Conservation (phyloP, 495 filamentous ascomycete genomes). For the Xylaria flabelliformis region DNA sequence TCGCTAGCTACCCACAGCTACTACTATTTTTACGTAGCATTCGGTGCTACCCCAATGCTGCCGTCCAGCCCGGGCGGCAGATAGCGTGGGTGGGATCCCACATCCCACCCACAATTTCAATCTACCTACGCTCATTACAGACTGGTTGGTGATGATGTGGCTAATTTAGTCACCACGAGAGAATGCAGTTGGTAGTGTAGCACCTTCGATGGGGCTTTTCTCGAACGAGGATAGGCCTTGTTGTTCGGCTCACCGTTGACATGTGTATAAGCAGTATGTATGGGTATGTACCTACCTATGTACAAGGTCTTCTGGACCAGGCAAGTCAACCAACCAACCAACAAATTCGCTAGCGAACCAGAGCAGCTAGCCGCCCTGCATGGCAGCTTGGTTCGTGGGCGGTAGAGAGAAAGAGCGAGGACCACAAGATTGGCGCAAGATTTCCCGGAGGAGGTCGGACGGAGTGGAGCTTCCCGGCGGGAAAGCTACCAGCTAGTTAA, state of each 20-base stretch:
- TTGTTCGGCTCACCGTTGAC: background rate
- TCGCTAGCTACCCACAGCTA: background rate
- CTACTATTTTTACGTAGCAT: background rate
- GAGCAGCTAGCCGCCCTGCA: slow-evolving; percentile 16
- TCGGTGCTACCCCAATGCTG: background rate
- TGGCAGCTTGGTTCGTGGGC: background rate
- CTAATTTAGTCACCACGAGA: slow-evolving; percentile 19
- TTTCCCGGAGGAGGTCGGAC: slow-evolving; percentile 12
- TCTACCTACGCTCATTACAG: background rate
- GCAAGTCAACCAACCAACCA: background rate
- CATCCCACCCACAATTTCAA: background rate
- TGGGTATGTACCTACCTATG: background rate
- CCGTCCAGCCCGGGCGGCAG: slow-evolving; percentile 24
- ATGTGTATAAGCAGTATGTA: background rate
- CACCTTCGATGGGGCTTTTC: background rate
- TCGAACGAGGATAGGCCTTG: background rate
- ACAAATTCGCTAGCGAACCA: background rate
- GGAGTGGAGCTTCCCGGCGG: slow-evolving; percentile 11
- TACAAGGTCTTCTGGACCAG: background rate
- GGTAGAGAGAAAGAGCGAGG: slow-evolving; percentile 11
- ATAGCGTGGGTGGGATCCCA: slow-evolving; percentile 13
- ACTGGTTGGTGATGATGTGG: background rate
- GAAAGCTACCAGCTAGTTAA: slow-evolving; percentile 8
- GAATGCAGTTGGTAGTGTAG: background rate
- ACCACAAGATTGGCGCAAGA: slow-evolving; percentile 11